phyloP scores from a whole-genome alignment of 2,329 filamentous ascomycete species.

The Pseudovirgaria hyperparasitica region DNA sequence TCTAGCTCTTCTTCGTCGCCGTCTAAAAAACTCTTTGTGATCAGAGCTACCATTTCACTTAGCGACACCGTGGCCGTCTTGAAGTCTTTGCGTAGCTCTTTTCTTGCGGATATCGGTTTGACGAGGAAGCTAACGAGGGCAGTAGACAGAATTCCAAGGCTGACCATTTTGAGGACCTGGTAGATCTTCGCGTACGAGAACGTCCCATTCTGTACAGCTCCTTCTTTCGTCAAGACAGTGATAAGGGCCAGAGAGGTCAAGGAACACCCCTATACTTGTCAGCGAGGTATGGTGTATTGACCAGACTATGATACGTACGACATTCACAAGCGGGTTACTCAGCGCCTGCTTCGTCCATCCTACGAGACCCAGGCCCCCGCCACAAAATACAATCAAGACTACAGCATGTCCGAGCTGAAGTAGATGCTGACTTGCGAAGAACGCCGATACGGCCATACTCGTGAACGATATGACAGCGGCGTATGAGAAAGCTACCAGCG shows the following conservation, averaged over 20 bases:
- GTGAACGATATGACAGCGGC: slow-evolving; percentile 62
- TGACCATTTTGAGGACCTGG: slow-evolving; percentile 42
- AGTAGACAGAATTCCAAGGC: slow-evolving; percentile 45
- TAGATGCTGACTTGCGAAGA: slow-evolving; percentile 57
- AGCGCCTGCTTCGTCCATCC: slow-evolving; percentile 77
- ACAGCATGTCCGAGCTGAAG: slow-evolving; percentile 63
- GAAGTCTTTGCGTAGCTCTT: slow-evolving; percentile 60
- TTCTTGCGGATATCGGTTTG: slow-evolving; percentile 66
- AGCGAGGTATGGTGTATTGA: neutral
- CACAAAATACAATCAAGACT: slow-evolving; percentile 72
- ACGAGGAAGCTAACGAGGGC: slow-evolving; percentile 47
- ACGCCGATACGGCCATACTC: slow-evolving; percentile 78
- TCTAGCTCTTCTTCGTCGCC: slow-evolving; percentile 69
- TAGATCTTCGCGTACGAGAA: slow-evolving; percentile 79
- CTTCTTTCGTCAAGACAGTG: slow-evolving; percentile 82
- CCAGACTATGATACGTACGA: slow-evolving; percentile 22
- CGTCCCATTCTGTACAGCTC: slow-evolving; percentile 67
- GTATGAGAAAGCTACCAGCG: slow-evolving; percentile 66
- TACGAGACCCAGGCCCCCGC: slow-evolving; percentile 73
- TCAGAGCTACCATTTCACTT: slow-evolving; percentile 68
- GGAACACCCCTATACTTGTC: slow-evolving; percentile 47
- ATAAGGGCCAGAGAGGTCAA: slow-evolving; percentile 81
- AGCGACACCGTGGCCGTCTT: slow-evolving; percentile 61
- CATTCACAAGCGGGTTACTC: slow-evolving; percentile 68
- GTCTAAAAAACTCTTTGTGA: slow-evolving; percentile 71